Evolutionary conservation across 2,329 filamentous ascomycete species (phyloP).

Genomic region (Nannizzia gypsea): DNA sequence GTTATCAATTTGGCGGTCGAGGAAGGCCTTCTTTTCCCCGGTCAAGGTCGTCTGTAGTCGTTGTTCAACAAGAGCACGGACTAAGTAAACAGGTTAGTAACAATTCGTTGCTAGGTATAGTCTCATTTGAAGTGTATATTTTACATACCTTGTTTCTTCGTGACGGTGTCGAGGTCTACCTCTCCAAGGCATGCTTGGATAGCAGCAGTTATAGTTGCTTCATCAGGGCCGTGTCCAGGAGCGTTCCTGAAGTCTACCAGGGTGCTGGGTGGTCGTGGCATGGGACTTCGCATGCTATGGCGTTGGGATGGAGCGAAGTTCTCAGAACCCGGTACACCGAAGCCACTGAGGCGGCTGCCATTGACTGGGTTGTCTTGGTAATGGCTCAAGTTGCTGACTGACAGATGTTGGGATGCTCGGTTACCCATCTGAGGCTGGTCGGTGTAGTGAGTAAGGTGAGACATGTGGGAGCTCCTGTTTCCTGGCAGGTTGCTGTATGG

Average conservation of each 20-base stretch:
- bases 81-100: constrained; percentile 23
- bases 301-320: constrained; percentile 26
- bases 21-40: constrained; percentile 75
- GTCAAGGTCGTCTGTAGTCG: constrained; percentile 77
- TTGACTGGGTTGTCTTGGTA: constrained; percentile 36
- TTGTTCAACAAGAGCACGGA: constrained; percentile 82
- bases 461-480: constrained; percentile 60
- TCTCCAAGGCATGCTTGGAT: constrained; percentile 73
- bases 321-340: constrained; percentile 35
- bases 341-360: constrained; percentile 32
- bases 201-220: constrained; percentile 67
- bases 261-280: constrained; percentile 44
- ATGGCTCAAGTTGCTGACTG: constrained; percentile 44
- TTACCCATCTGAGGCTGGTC: constrained; percentile 41
- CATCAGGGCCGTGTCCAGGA: constrained; percentile 54
- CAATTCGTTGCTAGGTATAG: neutral
- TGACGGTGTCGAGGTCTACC: constrained; percentile 91
- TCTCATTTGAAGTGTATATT: neutral
- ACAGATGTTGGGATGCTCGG: constrained; percentile 44
- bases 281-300: constrained; percentile 36
- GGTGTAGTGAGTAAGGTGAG: constrained; percentile 51
- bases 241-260: constrained; percentile 47
- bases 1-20: constrained; percentile 85
- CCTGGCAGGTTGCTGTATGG: constrained; percentile 47
- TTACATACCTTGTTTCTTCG: constrained; percentile 73